Evolutionary conservation across 345 rosid genomes (phyloP).

Genomic region (Carallia brachiata): DNA sequence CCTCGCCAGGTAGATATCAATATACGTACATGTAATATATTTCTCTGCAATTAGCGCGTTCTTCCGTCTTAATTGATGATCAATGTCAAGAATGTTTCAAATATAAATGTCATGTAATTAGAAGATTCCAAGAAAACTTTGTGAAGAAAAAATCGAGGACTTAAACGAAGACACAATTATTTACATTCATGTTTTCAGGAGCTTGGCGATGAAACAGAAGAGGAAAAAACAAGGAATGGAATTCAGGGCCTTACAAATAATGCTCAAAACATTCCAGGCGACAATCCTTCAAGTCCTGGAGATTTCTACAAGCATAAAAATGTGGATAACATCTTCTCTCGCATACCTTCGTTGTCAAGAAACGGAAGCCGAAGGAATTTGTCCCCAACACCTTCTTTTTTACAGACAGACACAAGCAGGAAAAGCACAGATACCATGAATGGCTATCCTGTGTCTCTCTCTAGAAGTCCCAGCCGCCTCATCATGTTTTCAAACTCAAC

Average conservation of each 20-base stretch:
- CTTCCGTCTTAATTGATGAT: background rate
- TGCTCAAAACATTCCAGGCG: conserved; percentile 10
- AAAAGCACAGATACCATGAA: conserved; percentile 14
- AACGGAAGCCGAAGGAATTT: conserved; percentile 11
- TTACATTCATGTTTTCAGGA: conserved; percentile 14
- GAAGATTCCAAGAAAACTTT: no score
- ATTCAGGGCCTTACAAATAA: conserved; percentile 33
- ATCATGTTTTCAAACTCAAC: conserved; percentile 76
- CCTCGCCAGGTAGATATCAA: background rate
- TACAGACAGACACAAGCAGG: conserved; percentile 4
- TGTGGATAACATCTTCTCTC: conserved; percentile 25
- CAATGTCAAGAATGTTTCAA: no score
- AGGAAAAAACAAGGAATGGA: conserved; percentile 32
- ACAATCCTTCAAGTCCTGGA: conserved; percentile 11
- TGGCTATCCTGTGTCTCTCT: conserved; percentile 21
- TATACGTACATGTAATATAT: background rate
- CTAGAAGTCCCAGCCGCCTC: conserved; percentile 44
- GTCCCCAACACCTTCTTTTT: conserved; percentile 4
- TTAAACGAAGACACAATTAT: background rate
- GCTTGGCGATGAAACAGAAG: conserved; percentile 17
- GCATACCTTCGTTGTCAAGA: conserved; percentile 15
- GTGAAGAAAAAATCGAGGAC: no score
- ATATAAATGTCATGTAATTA: no score
- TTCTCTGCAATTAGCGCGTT: background rate
- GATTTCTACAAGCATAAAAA: conserved; percentile 17